Percentiles rank a stretch among this genome's conserved stretches.
These are phyloP conservation scores for Stachybotrys elegans DNA, from an alignment of 2,329 filamentous ascomycete genomes.

Conservation along the genomic window DNA sequence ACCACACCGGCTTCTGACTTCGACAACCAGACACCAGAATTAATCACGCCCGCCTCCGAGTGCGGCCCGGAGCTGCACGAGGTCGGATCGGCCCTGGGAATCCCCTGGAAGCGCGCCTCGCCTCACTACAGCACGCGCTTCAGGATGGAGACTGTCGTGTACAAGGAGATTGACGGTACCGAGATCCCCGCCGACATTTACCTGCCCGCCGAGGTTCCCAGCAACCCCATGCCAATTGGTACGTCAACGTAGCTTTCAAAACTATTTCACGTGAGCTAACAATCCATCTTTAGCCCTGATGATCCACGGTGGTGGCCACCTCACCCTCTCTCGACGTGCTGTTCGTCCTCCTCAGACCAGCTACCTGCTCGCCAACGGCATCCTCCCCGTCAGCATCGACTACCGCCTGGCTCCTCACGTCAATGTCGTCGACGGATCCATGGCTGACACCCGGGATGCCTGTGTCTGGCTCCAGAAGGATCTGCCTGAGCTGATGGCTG, in stretches of 20 bases:
- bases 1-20: background rate
- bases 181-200: slow-evolving; percentile 2
- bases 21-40: background rate
- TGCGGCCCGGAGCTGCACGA: background rate
- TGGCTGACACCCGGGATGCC: slow-evolving; percentile 9
- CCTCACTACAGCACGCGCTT: background rate
- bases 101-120: background rate
- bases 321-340: slow-evolving; percentile 8
- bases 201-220: background rate
- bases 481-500: slow-evolving; percentile 8
- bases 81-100: background rate
- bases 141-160: background rate
- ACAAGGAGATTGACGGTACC: background rate
- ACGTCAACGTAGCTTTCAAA: background rate
- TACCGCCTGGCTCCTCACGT: slow-evolving; percentile 9
- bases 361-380: slow-evolving; percentile 7
- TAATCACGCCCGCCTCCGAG: background rate
- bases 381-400: slow-evolving; percentile 9
- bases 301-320: slow-evolving; percentile 11
- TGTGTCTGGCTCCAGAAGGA: slow-evolving; percentile 6
- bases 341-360: slow-evolving; percentile 7
- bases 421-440: slow-evolving; percentile 8
- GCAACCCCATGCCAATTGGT: background rate
- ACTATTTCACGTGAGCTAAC: background rate
- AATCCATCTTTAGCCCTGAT: slow-evolving; percentile 19